Evolutionary conservation across 2,329 filamentous ascomycete species (phyloP).

Genomic region (Paecilomyces sp.): DNA sequence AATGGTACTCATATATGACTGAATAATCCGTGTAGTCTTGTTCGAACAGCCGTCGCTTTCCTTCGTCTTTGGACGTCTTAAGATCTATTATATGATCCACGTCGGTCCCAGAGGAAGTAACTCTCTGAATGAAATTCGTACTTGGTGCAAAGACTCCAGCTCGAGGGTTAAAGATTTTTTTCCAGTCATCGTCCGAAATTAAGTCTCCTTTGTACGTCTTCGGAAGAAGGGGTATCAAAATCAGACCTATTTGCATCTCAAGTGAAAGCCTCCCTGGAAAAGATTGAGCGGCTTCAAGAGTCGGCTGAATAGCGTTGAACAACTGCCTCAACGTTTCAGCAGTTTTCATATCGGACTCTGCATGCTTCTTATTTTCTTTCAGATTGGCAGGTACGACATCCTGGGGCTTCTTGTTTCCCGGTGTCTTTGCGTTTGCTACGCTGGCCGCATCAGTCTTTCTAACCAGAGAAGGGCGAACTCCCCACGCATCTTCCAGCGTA

Average conservation of each 20-base stretch:
- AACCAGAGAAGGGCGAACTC: not conserved
- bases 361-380: not conserved
- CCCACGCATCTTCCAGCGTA: constrained; percentile 23
- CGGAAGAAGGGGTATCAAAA: constrained; percentile 22
- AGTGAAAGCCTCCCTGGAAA: constrained; percentile 29
- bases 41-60: constrained; percentile 19
- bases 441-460: not conserved
- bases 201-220: constrained; percentile 10
- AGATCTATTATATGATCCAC: constrained; percentile 32
- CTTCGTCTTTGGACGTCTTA: constrained; percentile 14
- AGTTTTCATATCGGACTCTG: constrained; percentile 1
- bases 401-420: not conserved
- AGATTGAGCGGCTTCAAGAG: constrained; percentile 24
- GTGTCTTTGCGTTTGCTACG: not conserved
- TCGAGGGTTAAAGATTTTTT: constrained; percentile 23
- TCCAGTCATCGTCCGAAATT: constrained; percentile 20
- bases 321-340: constrained; percentile 15
- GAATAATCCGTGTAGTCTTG: constrained; percentile 12
- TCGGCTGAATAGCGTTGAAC: constrained; percentile 19
- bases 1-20: constrained; percentile 34
- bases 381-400: not conserved
- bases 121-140: constrained; percentile 27
- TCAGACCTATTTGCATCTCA: constrained; percentile 30
- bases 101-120: constrained; percentile 35
- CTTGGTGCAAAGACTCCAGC: constrained; percentile 18